Evolutionary conservation across 169 alveolate genomes (phyloP).

Genomic region (Plasmodium falciparum): DNA sequence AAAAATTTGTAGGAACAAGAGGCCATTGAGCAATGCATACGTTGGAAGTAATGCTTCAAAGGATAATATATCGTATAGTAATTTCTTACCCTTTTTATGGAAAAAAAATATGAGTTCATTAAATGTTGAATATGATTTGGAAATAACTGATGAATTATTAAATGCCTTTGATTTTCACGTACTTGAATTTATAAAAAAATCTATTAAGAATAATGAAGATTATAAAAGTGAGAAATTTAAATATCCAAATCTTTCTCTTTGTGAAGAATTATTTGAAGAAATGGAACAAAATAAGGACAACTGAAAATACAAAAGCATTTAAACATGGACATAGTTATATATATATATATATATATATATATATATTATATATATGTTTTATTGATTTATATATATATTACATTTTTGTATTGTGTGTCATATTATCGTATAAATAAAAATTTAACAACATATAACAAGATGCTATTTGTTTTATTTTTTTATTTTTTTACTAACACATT

Average conservation of each 20-base stretch:
- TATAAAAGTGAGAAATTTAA: slow-evolving; percentile 59
- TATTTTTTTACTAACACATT: no score
- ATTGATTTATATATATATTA: no score
- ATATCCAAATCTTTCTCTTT: slow-evolving; percentile 62
- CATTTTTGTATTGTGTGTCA: no score
- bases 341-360: no score
- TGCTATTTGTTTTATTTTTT: no score
- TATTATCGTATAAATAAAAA: no score
- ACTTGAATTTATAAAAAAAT: slow-evolving; percentile 34
- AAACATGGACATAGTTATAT: no score
- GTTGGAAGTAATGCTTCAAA: slow-evolving; percentile 37
- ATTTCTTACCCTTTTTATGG: slow-evolving; percentile 50
- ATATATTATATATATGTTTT: no score
- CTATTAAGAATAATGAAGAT: slow-evolving; percentile 66
- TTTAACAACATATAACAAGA: no score
- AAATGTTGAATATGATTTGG: slow-evolving; percentile 29
- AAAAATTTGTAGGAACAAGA: slow-evolving; percentile 60
- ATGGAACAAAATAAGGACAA: slow-evolving; percentile 23
- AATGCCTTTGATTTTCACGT: slow-evolving; percentile 68
- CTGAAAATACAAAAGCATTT: neutral
- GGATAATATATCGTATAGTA: slow-evolving; percentile 53
- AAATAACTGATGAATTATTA: slow-evolving; percentile 42
- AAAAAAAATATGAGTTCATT: slow-evolving; percentile 63
- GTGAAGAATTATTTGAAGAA: slow-evolving; percentile 66
- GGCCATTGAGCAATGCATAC: slow-evolving; percentile 54